Conservation (phyloP, 2,329 filamentous ascomycete species). For the Claviceps sp. region DNA sequence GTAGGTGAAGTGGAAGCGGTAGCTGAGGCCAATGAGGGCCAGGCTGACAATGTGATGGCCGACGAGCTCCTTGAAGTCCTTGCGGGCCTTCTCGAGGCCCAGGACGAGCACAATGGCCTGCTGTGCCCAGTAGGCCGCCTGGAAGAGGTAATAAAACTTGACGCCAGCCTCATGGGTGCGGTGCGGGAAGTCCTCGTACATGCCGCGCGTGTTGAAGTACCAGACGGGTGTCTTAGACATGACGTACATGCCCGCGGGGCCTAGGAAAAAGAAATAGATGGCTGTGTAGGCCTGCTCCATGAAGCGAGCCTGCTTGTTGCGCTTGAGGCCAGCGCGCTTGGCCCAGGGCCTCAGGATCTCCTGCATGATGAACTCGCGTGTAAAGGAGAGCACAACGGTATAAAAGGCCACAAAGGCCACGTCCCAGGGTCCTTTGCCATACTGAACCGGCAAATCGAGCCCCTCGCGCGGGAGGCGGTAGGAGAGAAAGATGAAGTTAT, state of each 20-base stretch:
- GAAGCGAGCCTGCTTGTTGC: conserved; percentile 75
- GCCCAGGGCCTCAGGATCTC: conserved; percentile 69
- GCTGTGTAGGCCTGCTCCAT: conserved; percentile 96
- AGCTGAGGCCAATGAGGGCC: conserved; percentile 70
- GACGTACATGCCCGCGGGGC: conserved; percentile 74
- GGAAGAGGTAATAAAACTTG: conserved; percentile 93
- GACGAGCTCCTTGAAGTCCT: conserved; percentile 90
- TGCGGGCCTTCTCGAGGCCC: conserved; percentile 82
- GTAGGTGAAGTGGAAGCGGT: conserved; percentile 93
- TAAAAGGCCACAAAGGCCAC: conserved; percentile 83
- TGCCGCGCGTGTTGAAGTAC: conserved; percentile 86
- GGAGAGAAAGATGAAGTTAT: conserved; percentile 78
- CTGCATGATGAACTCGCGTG: conserved; percentile 93
- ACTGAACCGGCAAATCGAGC: conserved; percentile 43
- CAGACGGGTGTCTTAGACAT: conserved; percentile 86
- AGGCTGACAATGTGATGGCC: conserved; percentile 85
- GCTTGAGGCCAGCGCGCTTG: conserved; percentile 53
- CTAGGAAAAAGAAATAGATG: conserved; percentile 73
- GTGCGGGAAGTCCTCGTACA: conserved; percentile 86
- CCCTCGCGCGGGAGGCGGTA: conserved; percentile 52
- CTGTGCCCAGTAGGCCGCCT: conserved; percentile 92
- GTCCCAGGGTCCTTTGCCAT: conserved; percentile 81
- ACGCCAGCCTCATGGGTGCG: conserved; percentile 64
- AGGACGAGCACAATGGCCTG: conserved; percentile 80
- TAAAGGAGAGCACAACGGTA: conserved; percentile 79